phyloP scores from a whole-genome alignment of 306 rosid species.

The Benincasa hispida region DNA sequence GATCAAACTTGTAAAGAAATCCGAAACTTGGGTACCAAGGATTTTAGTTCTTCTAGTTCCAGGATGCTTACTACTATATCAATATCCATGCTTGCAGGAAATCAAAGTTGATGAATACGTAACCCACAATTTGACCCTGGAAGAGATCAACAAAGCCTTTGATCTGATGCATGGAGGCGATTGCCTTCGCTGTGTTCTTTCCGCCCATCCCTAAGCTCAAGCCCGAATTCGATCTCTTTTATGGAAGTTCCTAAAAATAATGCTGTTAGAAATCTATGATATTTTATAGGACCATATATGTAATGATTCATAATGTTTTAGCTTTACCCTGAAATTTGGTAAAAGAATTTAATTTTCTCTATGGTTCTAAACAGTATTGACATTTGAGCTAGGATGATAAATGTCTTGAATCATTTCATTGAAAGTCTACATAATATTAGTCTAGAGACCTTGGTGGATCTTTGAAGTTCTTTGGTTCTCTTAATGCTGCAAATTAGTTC shows the following conservation, averaged over 20 bases:
- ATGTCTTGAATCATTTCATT: neutral
- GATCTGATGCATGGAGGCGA: slow-evolving; percentile 82
- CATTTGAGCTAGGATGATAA: neutral
- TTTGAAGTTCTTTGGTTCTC: neutral
- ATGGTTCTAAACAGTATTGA: neutral
- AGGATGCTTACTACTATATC: neutral
- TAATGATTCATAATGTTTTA: neutral
- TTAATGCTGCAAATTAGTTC: neutral
- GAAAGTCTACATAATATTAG: neutral
- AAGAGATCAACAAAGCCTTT: slow-evolving; percentile 81
- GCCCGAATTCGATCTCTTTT: neutral
- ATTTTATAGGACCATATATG: neutral
- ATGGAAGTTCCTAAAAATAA: neutral
- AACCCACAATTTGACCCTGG: slow-evolving; percentile 65
- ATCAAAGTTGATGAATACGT: slow-evolving; percentile 94
- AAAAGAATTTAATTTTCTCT: neutral
- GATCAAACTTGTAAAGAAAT: too few species aligned
- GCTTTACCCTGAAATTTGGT: neutral
- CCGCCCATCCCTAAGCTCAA: slow-evolving; percentile 23
- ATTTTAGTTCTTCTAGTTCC: neutral
- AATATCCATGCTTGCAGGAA: slow-evolving; percentile 53
- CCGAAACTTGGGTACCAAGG: neutral
- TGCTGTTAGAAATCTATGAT: neutral
- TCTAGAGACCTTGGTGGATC: neutral
- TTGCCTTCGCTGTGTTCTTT: slow-evolving; percentile 90